phyloP scores from a whole-genome alignment of 345 rosid species.

The Eucalyptus curtisii region DNA sequence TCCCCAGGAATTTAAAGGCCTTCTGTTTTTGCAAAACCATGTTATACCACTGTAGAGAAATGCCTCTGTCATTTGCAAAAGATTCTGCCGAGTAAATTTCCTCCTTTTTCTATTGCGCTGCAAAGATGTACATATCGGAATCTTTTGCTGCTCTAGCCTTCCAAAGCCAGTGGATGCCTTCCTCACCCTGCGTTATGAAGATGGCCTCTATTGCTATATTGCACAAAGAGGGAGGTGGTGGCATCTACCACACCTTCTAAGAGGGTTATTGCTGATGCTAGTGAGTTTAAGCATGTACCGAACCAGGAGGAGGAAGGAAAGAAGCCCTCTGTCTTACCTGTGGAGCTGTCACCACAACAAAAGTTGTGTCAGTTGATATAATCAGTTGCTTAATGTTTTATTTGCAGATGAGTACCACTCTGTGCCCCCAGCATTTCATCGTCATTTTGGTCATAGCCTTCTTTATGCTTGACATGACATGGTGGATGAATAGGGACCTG shows the following conservation, averaged over 20 bases:
- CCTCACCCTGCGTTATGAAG: not conserved
- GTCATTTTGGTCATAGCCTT: not conserved
- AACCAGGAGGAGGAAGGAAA: not conserved
- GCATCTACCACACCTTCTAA: not conserved
- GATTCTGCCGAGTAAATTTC: not conserved
- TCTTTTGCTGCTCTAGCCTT: not conserved
- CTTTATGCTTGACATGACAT: not conserved
- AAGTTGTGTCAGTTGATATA: not conserved
- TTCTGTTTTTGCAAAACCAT: not conserved
- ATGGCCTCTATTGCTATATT: not conserved
- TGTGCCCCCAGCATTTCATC: not conserved
- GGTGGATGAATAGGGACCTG: not conserved
- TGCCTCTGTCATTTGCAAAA: not conserved
- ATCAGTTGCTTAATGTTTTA: not conserved
- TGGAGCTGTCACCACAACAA: not conserved
- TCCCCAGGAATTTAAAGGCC: not conserved
- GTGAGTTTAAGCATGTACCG: not conserved
- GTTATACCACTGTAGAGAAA: not conserved
- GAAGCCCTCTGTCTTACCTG: not conserved
- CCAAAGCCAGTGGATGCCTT: not conserved
- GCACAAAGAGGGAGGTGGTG: not conserved
- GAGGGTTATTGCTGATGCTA: not conserved
- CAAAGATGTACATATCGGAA: not conserved
- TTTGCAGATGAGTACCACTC: not conserved
- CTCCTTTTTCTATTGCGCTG: not conserved